These are phyloP conservation scores for Dipteronia sinensis DNA, from an alignment of 345 rosid genomes.

Conservation along the genomic window DNA sequence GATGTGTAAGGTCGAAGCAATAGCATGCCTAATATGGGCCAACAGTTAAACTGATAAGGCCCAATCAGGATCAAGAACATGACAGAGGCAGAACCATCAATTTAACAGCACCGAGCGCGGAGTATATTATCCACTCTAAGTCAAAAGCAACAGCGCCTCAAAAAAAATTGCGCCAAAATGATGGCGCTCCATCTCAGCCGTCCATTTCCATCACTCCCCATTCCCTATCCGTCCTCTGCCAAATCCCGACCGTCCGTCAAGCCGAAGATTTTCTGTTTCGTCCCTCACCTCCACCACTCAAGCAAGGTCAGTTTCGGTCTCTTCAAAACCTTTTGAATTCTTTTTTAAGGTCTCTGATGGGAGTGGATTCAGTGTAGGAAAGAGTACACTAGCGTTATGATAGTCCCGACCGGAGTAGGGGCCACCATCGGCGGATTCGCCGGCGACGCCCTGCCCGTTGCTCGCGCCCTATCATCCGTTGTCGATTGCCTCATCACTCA, in stretches of 20 bases:
- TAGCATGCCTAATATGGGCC: background rate
- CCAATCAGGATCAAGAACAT: background rate
- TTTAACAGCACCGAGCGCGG: no score
- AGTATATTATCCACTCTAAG: background rate
- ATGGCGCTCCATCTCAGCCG: constrained; percentile 34
- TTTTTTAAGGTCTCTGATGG: background rate
- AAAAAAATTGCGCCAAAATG: constrained; percentile 11
- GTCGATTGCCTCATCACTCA: constrained; percentile 71
- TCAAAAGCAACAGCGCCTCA: background rate
- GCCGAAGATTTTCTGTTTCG: constrained; percentile 24
- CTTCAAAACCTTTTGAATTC: background rate
- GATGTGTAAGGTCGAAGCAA: background rate
- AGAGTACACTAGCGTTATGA: constrained; percentile 66
- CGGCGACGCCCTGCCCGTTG: constrained; percentile 65
- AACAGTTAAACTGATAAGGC: background rate
- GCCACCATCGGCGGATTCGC: constrained; percentile 66
- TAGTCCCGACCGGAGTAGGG: constrained; percentile 65
- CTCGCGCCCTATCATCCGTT: constrained; percentile 56
- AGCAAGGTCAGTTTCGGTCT: constrained; percentile 27
- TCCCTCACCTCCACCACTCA: constrained; percentile 15
- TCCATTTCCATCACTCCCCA: constrained; percentile 19
- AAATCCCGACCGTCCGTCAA: constrained; percentile 20
- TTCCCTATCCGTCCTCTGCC: background rate
- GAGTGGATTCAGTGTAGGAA: constrained; percentile 41
- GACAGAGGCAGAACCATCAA: no score